Base-by-base conservation (phyloP, 163 green algal species). In the Prototheca cutis region DNA sequence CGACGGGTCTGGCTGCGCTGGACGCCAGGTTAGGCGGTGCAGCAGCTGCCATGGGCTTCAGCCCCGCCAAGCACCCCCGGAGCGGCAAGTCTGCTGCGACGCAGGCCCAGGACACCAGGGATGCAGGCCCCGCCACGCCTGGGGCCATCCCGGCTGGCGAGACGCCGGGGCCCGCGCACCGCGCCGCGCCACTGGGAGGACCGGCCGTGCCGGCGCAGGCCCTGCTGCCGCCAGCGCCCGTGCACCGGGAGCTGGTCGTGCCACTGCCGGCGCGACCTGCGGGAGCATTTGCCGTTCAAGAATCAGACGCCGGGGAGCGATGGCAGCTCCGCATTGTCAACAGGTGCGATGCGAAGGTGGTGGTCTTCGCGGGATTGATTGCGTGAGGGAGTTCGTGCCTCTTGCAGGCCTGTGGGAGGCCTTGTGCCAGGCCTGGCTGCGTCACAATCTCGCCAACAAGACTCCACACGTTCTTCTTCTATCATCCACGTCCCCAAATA, bases 11-110 rank as follows among this genome's bases (percentile, higher is more conserved):
- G 51, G 33, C 56, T 5, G 64, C 48, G 32, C 54, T 72, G 29
- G 48, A 59, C 45, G 64, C 57, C 18, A 29, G 57, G 30, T 31
- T 66, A 10, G 39, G 48, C 10, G 25, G 31, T 8, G 57, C 10
- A 15, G 28, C 52, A 4, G 28, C 28, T 18, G 25, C 29, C 52
- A 19, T 10, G 15, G 52, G 48, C 21, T 33, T 55, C 48, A 33
- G 48, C 25, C 48, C 25, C 6, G 48, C 48, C 36, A 15, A 21
- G 36, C 36, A 15, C 36, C n/a, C n/a, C n/a, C n/a, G n/a, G n/a
- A n/a, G n/a, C n/a, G n/a, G n/a, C 15, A 10, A 30, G 45, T 27
- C 45, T 53, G 45, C 45, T 15, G 19, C 45, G 45, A 15, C 45
- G n/a, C 45, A 53, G 45, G 45, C 7, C 6, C 6, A 24, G 19